Conservation (phyloP, 192 early-diverging fungal genomes). For the Coemansia sp. region DNA sequence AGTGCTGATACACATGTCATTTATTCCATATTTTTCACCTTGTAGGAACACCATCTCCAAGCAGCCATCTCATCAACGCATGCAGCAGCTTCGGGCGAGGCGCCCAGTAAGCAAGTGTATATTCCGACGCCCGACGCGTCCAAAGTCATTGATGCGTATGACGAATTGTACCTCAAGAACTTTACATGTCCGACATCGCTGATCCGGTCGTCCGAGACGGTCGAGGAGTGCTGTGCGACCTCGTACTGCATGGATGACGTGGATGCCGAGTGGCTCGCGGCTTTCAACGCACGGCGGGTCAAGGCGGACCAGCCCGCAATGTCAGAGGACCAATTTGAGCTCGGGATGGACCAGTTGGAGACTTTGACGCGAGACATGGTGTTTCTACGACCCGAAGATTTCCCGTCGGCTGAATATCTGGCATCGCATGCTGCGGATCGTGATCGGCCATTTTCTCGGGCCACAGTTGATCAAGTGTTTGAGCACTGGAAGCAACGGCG, state of each 20-base stretch:
- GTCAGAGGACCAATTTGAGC: slow-evolving; percentile 76
- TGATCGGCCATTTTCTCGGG: slow-evolving; percentile 22
- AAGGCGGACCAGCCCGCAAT: slow-evolving; percentile 21
- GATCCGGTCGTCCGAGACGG: slow-evolving; percentile 82
- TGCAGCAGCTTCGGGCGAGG: slow-evolving; percentile 61
- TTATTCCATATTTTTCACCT: neutral
- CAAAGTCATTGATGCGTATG: slow-evolving; percentile 63
- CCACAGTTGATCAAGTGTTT: slow-evolving; percentile 17
- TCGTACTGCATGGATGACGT: slow-evolving; percentile 89
- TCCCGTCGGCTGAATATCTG: slow-evolving; percentile 42
- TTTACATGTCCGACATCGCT: slow-evolving; percentile 76
- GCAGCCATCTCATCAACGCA: slow-evolving; percentile 81
- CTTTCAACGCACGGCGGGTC: slow-evolving; percentile 18
- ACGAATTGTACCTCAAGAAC: slow-evolving; percentile 62
- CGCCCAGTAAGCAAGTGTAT: slow-evolving; percentile 58
- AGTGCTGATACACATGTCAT: slow-evolving; percentile 1
- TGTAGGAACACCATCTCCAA: slow-evolving; percentile 92
- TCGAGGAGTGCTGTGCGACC: slow-evolving; percentile 85
- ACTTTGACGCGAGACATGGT: slow-evolving; percentile 66
- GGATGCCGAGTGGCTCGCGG: slow-evolving; percentile 70
- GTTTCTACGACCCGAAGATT: slow-evolving; percentile 33
- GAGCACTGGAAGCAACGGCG: slow-evolving; percentile 47
- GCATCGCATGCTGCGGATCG: slow-evolving; percentile 39
- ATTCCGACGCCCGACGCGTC: slow-evolving; percentile 96
- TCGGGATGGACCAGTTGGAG: slow-evolving; percentile 76